phyloP scores from a whole-genome alignment of 768 basidiomycete species.

The Suillus plorans region DNA sequence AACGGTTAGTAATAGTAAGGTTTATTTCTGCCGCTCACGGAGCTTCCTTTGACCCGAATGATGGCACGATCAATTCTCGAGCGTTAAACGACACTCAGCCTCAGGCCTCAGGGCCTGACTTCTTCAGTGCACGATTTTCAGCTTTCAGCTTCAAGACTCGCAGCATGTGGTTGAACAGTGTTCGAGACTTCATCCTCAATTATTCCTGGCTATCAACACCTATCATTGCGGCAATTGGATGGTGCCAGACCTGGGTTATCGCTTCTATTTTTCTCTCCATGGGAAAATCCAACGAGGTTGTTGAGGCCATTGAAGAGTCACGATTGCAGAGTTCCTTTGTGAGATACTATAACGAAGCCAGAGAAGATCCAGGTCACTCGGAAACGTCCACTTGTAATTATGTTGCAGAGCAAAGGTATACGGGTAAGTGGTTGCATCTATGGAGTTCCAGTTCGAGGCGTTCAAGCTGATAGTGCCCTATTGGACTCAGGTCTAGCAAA shows the following conservation, averaged over 20 bases:
- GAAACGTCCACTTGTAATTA: conserved; percentile 2
- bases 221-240: conserved; percentile 2
- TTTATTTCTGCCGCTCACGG: neutral
- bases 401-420: conserved; percentile 5
- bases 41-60: neutral
- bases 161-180: conserved; percentile 1
- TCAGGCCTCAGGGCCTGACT: neutral
- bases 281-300: neutral
- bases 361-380: neutral
- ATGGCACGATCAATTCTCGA: neutral
- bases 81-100: neutral
- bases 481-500: conserved; percentile 1
- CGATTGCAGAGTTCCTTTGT: conserved; percentile 1
- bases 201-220: conserved; percentile 6
- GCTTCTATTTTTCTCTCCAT: conserved; percentile 2
- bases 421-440: neutral
- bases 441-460: neutral
- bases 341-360: neutral
- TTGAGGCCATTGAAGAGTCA: conserved; percentile 3
- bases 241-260: conserved; percentile 1
- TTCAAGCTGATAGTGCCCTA: neutral
- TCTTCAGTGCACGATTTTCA: neutral
- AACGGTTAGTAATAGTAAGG: no score
- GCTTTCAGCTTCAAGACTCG: neutral
- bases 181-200: conserved; percentile 2